phyloP scores from a whole-genome alignment of 1,139 yeast genomes.

The Magnusiomyces paraingens region DNA sequence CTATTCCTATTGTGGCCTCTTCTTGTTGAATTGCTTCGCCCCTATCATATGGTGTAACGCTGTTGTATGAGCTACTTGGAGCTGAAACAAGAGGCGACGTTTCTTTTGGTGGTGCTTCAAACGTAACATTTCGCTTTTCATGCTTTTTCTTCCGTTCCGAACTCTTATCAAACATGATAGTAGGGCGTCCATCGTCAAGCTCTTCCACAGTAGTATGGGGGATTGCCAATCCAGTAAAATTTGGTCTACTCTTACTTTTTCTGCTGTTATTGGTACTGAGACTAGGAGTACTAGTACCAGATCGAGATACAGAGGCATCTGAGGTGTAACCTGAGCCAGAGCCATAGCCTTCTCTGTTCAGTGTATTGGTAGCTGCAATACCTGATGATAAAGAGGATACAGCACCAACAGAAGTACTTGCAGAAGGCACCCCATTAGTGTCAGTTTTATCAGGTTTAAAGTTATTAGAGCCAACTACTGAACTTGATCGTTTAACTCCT shows the following conservation, averaged over 20 bases:
- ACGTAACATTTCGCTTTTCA: not conserved
- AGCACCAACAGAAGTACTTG: too few species aligned
- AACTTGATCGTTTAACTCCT: not conserved
- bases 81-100: not conserved
- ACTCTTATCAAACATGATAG: slow-evolving; percentile 43
- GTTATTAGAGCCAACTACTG: not conserved
- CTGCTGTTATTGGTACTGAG: not conserved
- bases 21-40: not conserved
- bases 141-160: slow-evolving; percentile 1
- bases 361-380: not conserved
- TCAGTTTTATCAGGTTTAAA: not conserved
- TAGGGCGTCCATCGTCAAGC: slow-evolving; percentile 46
- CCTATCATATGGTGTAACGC: not conserved
- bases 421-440: too few species aligned
- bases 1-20: not conserved
- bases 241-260: slow-evolving; percentile 39
- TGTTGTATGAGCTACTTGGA: slow-evolving; percentile 1
- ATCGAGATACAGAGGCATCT: not conserved
- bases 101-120: not conserved
- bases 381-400: not conserved
- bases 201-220: slow-evolving; percentile 71
- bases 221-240: slow-evolving; percentile 70
- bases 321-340: not conserved
- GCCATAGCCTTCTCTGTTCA: too few species aligned
- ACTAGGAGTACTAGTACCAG: slow-evolving; percentile 8